Conservation (phyloP, 192 early-diverging fungal genomes). For the Podila epigama region DNA sequence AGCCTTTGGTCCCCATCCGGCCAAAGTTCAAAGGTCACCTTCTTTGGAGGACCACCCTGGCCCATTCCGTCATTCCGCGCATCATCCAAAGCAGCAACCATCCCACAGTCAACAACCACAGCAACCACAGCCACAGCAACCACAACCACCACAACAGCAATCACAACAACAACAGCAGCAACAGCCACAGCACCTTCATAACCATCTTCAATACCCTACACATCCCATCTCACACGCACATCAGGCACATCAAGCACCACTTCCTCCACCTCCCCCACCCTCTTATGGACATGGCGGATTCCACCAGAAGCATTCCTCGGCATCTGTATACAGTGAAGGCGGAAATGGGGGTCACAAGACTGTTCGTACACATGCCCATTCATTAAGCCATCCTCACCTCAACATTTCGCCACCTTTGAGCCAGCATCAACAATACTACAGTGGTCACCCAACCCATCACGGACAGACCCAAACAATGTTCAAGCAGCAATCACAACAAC, state of each 20-base stretch:
- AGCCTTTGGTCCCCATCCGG: too few species aligned
- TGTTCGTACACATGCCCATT: slow-evolving; percentile 19
- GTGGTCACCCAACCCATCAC: background rate
- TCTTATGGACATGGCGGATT: background rate
- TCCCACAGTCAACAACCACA: background rate
- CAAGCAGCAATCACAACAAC: slow-evolving; percentile 5
- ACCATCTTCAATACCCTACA: slow-evolving; percentile 11
- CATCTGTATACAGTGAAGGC: background rate
- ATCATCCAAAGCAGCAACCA: background rate
- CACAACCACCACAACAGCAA: background rate
- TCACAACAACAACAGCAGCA: slow-evolving; percentile 3
- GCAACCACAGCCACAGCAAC: background rate
- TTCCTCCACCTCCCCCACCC: background rate
- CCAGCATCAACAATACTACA: background rate
- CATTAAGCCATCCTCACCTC: slow-evolving; percentile 31
- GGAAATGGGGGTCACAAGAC: slow-evolving; percentile 2
- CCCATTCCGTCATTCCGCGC: too few species aligned
- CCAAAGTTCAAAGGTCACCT: too few species aligned
- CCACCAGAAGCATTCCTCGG: background rate
- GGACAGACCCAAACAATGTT: slow-evolving; percentile 1
- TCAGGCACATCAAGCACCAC: too few species aligned
- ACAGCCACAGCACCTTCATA: background rate
- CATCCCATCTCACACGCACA: background rate
- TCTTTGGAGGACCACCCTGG: too few species aligned
- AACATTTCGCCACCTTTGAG: slow-evolving; percentile 4